These are phyloP conservation scores for Zizania palustris DNA, from an alignment of 202 grass and related monocot genomes.

Conservation along the genomic window DNA sequence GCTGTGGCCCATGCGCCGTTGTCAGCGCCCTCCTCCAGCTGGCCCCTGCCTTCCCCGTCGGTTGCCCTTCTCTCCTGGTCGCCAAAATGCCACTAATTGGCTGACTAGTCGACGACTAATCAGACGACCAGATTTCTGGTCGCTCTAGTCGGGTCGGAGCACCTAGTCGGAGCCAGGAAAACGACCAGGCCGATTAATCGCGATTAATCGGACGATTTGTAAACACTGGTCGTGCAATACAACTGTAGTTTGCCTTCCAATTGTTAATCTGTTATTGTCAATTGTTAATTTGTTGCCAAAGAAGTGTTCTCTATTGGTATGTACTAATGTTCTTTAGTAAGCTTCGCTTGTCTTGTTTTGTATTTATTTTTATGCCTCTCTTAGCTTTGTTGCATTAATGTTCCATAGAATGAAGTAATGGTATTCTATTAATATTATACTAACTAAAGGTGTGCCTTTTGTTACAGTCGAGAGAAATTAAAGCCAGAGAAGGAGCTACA, in stretches of 20 bases:
- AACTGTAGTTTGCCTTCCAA: neutral
- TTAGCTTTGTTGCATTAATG: constrained; percentile 21
- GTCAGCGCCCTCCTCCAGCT: too few relatives aligned
- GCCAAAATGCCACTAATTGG: too few relatives aligned
- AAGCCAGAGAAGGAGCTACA: constrained; percentile 94
- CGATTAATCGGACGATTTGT: too few relatives aligned
- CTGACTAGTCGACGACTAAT: too few relatives aligned
- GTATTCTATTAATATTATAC: constrained; percentile 34
- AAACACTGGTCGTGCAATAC: constrained; percentile 17
- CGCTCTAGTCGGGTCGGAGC: too few relatives aligned
- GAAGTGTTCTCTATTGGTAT: constrained; percentile 5
- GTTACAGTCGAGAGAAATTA: constrained; percentile 83
- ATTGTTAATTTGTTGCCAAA: neutral
- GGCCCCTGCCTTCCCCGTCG: too few relatives aligned
- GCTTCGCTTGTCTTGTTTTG: neutral
- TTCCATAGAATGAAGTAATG: constrained; percentile 32
- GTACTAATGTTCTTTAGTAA: constrained; percentile 30
- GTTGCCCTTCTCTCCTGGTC: too few relatives aligned
- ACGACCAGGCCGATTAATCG: too few relatives aligned
- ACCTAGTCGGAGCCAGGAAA: too few relatives aligned
- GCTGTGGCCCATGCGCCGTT: too few relatives aligned
- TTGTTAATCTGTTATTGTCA: neutral
- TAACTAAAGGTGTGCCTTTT: constrained; percentile 40
- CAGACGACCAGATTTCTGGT: too few relatives aligned
- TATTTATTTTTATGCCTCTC: constrained; percentile 4